A percentile compares a stretch with the other conserved stretches of the same genome.
Evolutionary conservation across 106 monocot species (phyloP).

Genomic region (Apostasia shenzhenica): DNA sequence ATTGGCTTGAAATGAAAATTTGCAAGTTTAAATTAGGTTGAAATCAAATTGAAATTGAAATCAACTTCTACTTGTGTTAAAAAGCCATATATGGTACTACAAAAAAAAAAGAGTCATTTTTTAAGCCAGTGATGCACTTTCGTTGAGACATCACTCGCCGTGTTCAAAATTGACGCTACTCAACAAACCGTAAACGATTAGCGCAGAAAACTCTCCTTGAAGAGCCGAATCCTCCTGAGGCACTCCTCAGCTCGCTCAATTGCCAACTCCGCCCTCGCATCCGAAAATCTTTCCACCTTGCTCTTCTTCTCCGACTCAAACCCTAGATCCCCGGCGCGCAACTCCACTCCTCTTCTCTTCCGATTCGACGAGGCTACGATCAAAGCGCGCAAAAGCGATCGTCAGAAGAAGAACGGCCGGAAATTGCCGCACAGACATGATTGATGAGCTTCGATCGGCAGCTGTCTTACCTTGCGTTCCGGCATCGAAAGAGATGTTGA

Average conservation of each 20-base stretch:
- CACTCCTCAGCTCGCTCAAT: neutral
- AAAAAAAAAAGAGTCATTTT: too few relatives aligned
- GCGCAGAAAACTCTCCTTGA: conserved; percentile 1
- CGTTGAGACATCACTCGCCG: too few relatives aligned
- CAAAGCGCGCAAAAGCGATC: neutral
- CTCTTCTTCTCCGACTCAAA: neutral
- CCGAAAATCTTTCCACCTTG: neutral
- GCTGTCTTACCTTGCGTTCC: neutral
- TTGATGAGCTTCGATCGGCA: neutral
- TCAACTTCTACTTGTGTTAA: too few relatives aligned
- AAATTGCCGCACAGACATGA: neutral
- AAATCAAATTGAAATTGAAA: too few relatives aligned
- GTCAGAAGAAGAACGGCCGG: neutral
- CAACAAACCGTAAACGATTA: too few relatives aligned
- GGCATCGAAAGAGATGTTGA: neutral
- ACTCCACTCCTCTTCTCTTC: neutral
- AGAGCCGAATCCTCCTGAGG: neutral
- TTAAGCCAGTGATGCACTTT: too few relatives aligned
- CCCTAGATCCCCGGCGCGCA: neutral
- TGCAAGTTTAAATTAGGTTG: too few relatives aligned
- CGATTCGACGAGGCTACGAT: conserved; percentile 1
- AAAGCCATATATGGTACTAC: too few relatives aligned
- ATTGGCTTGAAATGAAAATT: too few relatives aligned
- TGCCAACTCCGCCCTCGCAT: neutral
- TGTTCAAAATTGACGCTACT: too few relatives aligned